Conservation (phyloP, 495 filamentous ascomycete species). For the Penicillium dipodomyicola region DNA sequence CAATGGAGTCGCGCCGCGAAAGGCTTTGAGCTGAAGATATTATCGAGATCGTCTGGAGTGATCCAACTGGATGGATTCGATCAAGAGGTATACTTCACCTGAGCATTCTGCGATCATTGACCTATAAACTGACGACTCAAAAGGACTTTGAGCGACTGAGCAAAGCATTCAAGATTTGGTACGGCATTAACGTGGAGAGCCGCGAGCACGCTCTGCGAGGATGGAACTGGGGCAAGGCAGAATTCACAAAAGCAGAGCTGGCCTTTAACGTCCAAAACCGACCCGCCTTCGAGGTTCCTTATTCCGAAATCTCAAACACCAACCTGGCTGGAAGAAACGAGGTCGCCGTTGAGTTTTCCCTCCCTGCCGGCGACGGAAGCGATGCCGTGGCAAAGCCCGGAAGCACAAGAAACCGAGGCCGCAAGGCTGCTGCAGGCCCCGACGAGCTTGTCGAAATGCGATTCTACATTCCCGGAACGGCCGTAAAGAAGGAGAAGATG, state of each 20-base stretch:
- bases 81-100: slow-evolving; percentile 64
- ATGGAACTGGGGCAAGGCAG: slow-evolving; percentile 99
- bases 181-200: slow-evolving; percentile 85
- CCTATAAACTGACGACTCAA: neutral
- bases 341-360: slow-evolving; percentile 89
- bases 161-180: slow-evolving; percentile 95
- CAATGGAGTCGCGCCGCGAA: slow-evolving; percentile 95
- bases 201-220: slow-evolving; percentile 93
- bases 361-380: slow-evolving; percentile 62
- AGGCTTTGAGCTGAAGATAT: slow-evolving; percentile 89
- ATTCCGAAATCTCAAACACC: slow-evolving; percentile 95
- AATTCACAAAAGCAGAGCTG: slow-evolving; percentile 93
- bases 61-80: slow-evolving; percentile 95
- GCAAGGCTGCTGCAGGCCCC: slow-evolving; percentile 80
- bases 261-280: slow-evolving; percentile 96
- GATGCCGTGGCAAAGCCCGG: slow-evolving; percentile 69
- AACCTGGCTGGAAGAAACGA: slow-evolving; percentile 98
- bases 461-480: slow-evolving; percentile 95
- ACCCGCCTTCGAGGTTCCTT: slow-evolving; percentile 96
- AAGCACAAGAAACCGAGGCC: slow-evolving; percentile 74
- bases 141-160: slow-evolving; percentile 86
- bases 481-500: slow-evolving; percentile 76
- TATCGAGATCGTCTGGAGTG: slow-evolving; percentile 76
- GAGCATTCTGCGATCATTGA: neutral
- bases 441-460: slow-evolving; percentile 98